Percentiles rank a stretch among this genome's conserved stretches.
Conservation (phyloP, 2,329 filamentous ascomycete species). For the Phyllosticta citriasiana region DNA sequence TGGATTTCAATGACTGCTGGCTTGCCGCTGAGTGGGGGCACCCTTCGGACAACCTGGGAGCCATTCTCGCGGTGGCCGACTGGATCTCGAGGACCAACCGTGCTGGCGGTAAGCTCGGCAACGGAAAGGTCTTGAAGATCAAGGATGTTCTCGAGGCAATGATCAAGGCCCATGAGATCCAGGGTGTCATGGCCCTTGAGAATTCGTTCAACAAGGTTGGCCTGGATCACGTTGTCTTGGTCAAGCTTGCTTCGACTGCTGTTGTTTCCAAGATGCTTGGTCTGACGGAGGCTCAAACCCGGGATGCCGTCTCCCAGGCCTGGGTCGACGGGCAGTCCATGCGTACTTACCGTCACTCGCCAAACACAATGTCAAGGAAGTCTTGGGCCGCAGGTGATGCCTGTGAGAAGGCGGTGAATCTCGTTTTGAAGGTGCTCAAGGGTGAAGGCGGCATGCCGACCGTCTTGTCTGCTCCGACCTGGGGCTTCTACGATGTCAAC, state of each 20-base stretch:
- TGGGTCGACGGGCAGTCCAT: conserved; percentile 95
- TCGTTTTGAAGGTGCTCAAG: conserved; percentile 81
- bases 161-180: conserved; percentile 99
- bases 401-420: conserved; percentile 88
- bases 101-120: conserved; percentile 62
- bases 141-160: conserved; percentile 90
- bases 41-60: conserved; percentile 94
- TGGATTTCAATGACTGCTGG: conserved; percentile 99
- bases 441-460: conserved; percentile 88
- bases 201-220: conserved; percentile 99
- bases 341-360: conserved; percentile 92
- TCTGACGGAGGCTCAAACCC: conserved; percentile 78
- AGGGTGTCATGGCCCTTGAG: conserved; percentile 90
- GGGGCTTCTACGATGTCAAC: conserved; percentile 98
- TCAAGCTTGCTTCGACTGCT: conserved; percentile 93
- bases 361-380: conserved; percentile 99
- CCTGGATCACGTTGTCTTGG: conserved; percentile 91
- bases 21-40: conserved; percentile 98
- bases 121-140: conserved; percentile 74
- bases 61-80: conserved; percentile 92
- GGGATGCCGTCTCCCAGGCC: conserved; percentile 90
- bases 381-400: conserved; percentile 98
- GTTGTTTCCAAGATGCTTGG: conserved; percentile 95
- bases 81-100: conserved; percentile 95
- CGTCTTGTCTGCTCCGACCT: conserved; percentile 81